Evolutionary conservation across 2,329 filamentous ascomycete genomes (phyloP).

Genomic region (Xylariales sp.): DNA sequence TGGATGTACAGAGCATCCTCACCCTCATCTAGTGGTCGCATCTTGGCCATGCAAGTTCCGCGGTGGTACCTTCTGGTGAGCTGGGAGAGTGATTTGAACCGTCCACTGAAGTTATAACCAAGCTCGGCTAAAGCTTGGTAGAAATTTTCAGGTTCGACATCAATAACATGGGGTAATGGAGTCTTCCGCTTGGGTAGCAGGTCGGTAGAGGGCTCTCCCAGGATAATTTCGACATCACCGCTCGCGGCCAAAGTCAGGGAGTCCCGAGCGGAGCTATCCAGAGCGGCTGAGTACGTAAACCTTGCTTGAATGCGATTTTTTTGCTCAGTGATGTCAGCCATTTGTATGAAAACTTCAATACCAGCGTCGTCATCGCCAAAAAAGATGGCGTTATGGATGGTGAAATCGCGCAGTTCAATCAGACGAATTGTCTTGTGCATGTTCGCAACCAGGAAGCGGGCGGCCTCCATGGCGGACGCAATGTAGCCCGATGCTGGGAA

Average conservation of each 20-base stretch:
- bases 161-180: slow-evolving; percentile 5
- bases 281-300: slow-evolving; percentile 6
- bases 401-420: slow-evolving; percentile 11
- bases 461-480: slow-evolving; percentile 10
- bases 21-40: not conserved
- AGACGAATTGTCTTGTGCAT: slow-evolving; percentile 4
- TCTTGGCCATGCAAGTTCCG: not conserved
- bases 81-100: slow-evolving; percentile 5
- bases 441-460: not conserved
- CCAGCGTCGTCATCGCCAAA: slow-evolving; percentile 8
- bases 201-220: not conserved
- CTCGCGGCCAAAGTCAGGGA: not conserved
- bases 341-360: slow-evolving; percentile 8
- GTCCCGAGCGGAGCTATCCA: not conserved
- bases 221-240: not conserved
- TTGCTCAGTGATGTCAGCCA: slow-evolving; percentile 2
- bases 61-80: slow-evolving; percentile 2
- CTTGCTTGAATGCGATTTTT: slow-evolving; percentile 1
- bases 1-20: slow-evolving; percentile 13
- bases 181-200: slow-evolving; percentile 1
- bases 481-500: slow-evolving; percentile 15
- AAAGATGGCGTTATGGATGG: slow-evolving; percentile 10
- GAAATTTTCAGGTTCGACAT: slow-evolving; percentile 9
- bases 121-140: slow-evolving; percentile 7
- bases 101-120: slow-evolving; percentile 10